Evolutionary conservation across 2,329 filamentous ascomycete species (phyloP).

Genomic region (Paramyrothecium roridum): DNA sequence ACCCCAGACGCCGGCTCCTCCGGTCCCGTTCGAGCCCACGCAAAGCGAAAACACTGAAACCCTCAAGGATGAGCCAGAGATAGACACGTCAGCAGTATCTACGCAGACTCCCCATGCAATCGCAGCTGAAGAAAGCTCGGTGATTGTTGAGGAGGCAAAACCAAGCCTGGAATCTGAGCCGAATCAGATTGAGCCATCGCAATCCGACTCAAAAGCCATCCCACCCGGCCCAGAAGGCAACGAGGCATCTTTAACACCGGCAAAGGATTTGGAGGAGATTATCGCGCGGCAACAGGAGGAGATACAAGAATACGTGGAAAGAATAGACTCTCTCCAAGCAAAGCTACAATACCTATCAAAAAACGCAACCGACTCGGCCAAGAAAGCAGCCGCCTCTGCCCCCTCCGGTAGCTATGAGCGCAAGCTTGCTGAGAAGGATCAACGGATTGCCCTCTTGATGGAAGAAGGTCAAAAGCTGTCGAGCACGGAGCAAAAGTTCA

Average conservation of each 20-base stretch:
- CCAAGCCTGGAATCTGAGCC: too few relatives aligned
- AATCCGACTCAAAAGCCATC: too few relatives aligned
- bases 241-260: slow-evolving; percentile 2
- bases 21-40: neutral
- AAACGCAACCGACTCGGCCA: slow-evolving; percentile 73
- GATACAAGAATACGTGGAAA: slow-evolving; percentile 77
- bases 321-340: slow-evolving; percentile 86
- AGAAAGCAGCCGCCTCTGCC: slow-evolving; percentile 61
- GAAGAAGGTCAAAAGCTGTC: slow-evolving; percentile 90
- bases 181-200: too few relatives aligned
- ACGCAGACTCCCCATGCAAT: too few relatives aligned
- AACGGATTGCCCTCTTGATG: slow-evolving; percentile 84
- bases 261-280: slow-evolving; percentile 18
- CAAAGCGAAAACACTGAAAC: neutral
- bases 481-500: slow-evolving; percentile 79
- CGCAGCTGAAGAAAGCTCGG: too few relatives aligned
- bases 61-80: too few relatives aligned
- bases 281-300: slow-evolving; percentile 66
- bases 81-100: too few relatives aligned
- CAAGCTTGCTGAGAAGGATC: slow-evolving; percentile 84
- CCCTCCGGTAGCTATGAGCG: slow-evolving; percentile 66
- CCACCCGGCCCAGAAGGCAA: neutral
- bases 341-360: slow-evolving; percentile 87
- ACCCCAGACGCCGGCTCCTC: neutral
- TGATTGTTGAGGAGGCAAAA: too few relatives aligned